Conservation (phyloP, 495 filamentous ascomycete genomes). For the Aspergillus sclerotiicarbonarius region DNA sequence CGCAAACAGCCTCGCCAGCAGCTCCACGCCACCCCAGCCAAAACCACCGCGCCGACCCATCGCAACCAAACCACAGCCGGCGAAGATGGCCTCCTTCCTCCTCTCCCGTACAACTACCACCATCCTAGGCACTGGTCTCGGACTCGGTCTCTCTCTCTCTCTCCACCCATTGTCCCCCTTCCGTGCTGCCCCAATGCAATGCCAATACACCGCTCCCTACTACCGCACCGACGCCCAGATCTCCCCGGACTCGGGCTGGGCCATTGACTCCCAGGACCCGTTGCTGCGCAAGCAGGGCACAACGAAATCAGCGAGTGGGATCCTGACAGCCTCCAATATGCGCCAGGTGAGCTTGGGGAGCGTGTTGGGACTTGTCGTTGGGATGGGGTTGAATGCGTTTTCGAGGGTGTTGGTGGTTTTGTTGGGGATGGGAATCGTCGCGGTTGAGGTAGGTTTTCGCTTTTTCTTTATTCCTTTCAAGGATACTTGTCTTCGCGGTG, state of each 20-base stretch:
- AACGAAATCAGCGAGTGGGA: conserved; percentile 19
- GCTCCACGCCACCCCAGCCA: background rate
- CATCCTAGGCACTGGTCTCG: conserved; percentile 39
- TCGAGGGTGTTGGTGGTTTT: conserved; percentile 71
- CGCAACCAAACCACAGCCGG: conserved; percentile 3
- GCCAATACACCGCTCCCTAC: conserved; percentile 35
- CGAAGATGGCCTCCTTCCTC: conserved; percentile 27
- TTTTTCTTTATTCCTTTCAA: conserved; percentile 3
- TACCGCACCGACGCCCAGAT: conserved; percentile 16
- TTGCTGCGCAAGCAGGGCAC: conserved; percentile 29
- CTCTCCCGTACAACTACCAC: conserved; percentile 31
- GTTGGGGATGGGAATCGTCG: conserved; percentile 66
- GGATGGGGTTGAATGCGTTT: conserved; percentile 70
- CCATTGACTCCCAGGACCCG: conserved; percentile 23
- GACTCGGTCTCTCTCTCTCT: conserved; percentile 39
- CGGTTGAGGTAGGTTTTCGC: conserved; percentile 60
- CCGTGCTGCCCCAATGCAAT: conserved; percentile 38
- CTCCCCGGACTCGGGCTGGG: conserved; percentile 29
- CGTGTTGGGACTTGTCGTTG: conserved; percentile 65
- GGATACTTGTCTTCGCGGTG: too few relatives aligned
- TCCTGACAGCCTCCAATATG: conserved; percentile 49
- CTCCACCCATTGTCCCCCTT: conserved; percentile 39
- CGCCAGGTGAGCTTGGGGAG: conserved; percentile 70
- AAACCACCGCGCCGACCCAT: background rate
- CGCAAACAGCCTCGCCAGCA: too few relatives aligned